Evolutionary conservation across 139 green algal species (phyloP), one percentile per base, ranked within the genome.

Genomic region (Yamagishiella unicocca): DNA sequence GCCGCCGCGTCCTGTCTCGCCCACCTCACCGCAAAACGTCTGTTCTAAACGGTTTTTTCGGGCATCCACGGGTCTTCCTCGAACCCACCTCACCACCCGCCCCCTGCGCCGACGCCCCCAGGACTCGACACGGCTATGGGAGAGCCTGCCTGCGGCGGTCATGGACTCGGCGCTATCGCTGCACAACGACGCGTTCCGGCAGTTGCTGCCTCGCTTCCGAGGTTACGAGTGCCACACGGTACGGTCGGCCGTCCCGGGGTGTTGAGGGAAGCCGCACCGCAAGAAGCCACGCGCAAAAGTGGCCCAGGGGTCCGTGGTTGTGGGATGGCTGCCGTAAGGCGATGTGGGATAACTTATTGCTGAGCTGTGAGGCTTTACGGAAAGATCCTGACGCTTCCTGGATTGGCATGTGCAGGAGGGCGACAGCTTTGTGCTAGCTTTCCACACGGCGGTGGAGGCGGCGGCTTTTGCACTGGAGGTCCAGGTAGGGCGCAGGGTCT

Each of bases 341-440:
- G n/a, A n/a, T n/a, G n/a, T n/a, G n/a, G n/a, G n/a, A n/a, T n/a
- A n/a, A n/a, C n/a, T n/a, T n/a, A n/a, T n/a, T n/a, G n/a, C n/a
- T n/a, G 50, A 61, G 12, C 50, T 61, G 50, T 61, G 50, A 25
- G 50, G 50, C 12, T 61, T 12, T 61, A 12, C n/a, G n/a, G n/a
- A n/a, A n/a, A n/a, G n/a, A n/a, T n/a, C n/a, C n/a, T n/a, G n/a
- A n/a, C n/a, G n/a, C n/a, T n/a, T n/a, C n/a, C n/a, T n/a, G n/a
- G n/a, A n/a, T n/a, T n/a, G n/a, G n/a, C n/a, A n/a, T n/a, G n/a
- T 24, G 66, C 73, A 81, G 74, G 79, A 85, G 79, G 79, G 79
- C 1, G 79, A 85, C 79, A 50, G 29, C 42, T 85, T 85, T 21
- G 61, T 85, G 61, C 43, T 85, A 0, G 79, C 79, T 4, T 85